These are phyloP conservation scores for Brettanomyces anomalus DNA, from an alignment of 805 yeast genomes.

Conservation along the genomic window DNA sequence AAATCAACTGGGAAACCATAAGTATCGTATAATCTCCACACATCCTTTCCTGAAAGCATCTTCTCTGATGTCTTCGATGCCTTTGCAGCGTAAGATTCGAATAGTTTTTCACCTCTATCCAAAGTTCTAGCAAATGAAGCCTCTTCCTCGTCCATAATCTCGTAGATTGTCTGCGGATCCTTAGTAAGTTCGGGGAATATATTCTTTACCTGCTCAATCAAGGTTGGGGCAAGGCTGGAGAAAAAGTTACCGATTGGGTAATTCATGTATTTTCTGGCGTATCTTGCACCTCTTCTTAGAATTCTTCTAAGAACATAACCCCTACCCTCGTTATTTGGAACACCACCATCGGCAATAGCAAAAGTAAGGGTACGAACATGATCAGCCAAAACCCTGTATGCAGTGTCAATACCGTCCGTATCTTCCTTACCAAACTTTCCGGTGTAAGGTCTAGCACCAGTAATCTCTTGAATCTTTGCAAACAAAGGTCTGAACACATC, in stretches of 20 bases:
- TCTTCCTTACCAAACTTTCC: constrained; percentile 95
- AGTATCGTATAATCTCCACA: constrained; percentile 97
- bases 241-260: constrained; percentile 93
- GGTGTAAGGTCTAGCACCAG: constrained; percentile 83
- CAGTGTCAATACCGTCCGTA: constrained; percentile 91
- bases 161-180: constrained; percentile 68
- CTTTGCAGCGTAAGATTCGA: constrained; percentile 82
- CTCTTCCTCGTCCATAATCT: constrained; percentile 94
- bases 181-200: constrained; percentile 86
- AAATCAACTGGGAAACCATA: constrained; percentile 99
- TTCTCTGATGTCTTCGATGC: constrained; percentile 71
- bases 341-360: constrained; percentile 98
- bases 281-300: constrained; percentile 95
- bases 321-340: constrained; percentile 98
- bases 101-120: constrained; percentile 95
- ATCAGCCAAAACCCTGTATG: constrained; percentile 96
- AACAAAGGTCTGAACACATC: constrained; percentile 93
- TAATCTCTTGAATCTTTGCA: constrained; percentile 76
- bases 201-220: constrained; percentile 77
- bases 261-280: constrained; percentile 91
- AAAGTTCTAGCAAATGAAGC: constrained; percentile 89
- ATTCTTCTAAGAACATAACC: constrained; percentile 97
- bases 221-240: constrained; percentile 85
- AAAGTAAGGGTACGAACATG: constrained; percentile 95
- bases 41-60: constrained; percentile 84